Percentiles rank a stretch among this genome's conserved stretches.
Evolutionary conservation across 2,329 filamentous ascomycete genomes (phyloP).

Genomic region (Spiromastix sp.): DNA sequence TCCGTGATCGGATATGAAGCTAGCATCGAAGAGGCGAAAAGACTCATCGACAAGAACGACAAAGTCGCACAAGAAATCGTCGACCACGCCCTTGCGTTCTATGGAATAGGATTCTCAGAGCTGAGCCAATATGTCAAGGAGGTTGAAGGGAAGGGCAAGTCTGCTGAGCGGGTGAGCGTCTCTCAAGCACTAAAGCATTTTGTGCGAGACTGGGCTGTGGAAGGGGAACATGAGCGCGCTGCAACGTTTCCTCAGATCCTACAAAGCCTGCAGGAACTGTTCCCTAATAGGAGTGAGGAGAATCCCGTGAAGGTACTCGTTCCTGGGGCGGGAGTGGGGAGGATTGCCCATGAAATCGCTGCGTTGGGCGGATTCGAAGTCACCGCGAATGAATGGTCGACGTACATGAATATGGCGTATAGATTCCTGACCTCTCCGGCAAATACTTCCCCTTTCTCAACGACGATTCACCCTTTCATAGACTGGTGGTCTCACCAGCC

Average conservation of each 20-base stretch:
- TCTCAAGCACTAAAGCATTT: slow-evolving; percentile 48
- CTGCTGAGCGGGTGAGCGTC: slow-evolving; percentile 39
- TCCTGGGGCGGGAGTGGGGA: slow-evolving; percentile 44
- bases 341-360: slow-evolving; percentile 43
- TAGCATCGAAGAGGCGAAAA: slow-evolving; percentile 38
- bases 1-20: slow-evolving; percentile 48
- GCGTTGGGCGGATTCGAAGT: slow-evolving; percentile 40
- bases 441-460: slow-evolving; percentile 7
- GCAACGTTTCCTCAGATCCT: slow-evolving; percentile 28
- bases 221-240: slow-evolving; percentile 38
- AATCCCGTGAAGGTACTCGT: slow-evolving; percentile 34
- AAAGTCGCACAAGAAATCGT: slow-evolving; percentile 39
- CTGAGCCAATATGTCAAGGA: slow-evolving; percentile 33
- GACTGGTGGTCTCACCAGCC: slow-evolving; percentile 49
- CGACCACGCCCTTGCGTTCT: slow-evolving; percentile 36
- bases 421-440: slow-evolving; percentile 26
- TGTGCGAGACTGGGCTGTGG: slow-evolving; percentile 46
- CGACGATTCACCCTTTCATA: slow-evolving; percentile 41
- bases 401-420: slow-evolving; percentile 47
- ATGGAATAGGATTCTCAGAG: slow-evolving; percentile 35
- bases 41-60: slow-evolving; percentile 37
- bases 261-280: slow-evolving; percentile 13
- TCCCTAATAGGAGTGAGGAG: slow-evolving; percentile 5
- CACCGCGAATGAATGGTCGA: slow-evolving; percentile 48
- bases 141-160: slow-evolving; percentile 24